These are phyloP conservation scores for Pneumocystis murina DNA, from an alignment of 1,139 yeast genomes.

Conservation along the genomic window DNA sequence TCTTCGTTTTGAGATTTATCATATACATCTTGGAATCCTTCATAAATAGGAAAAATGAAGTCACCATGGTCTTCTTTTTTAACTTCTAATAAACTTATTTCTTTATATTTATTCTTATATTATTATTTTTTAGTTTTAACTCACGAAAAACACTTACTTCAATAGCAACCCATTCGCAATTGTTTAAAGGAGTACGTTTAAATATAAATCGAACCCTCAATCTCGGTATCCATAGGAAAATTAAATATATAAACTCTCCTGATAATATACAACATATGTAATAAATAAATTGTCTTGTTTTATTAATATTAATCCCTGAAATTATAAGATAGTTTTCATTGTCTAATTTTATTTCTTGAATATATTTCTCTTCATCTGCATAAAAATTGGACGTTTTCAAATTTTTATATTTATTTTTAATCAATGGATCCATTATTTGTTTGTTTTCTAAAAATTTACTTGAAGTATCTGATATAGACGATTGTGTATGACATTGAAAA, in stretches of 20 bases:
- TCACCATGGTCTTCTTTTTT: conserved; percentile 43
- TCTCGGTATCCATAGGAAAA: conserved; percentile 75
- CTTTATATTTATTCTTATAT: conserved; percentile 66
- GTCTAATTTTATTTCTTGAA: conserved; percentile 76
- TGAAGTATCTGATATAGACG: conserved; percentile 4
- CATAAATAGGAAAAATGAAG: conserved; percentile 54
- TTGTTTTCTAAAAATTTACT: neutral
- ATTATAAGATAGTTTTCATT: conserved; percentile 88
- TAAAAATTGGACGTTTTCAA: conserved; percentile 2
- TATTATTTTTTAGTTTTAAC: neutral
- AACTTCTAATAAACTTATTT: conserved; percentile 47
- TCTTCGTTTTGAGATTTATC: conserved; percentile 22
- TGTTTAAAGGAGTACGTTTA: conserved; percentile 48
- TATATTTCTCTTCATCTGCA: neutral
- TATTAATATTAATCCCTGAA: conserved; percentile 64
- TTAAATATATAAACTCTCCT: conserved; percentile 54
- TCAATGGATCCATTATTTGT: neutral
- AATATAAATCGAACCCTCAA: conserved; percentile 60
- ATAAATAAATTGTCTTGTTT: conserved; percentile 35
- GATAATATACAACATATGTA: conserved; percentile 43
- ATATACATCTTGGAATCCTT: conserved; percentile 24
- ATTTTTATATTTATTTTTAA: conserved; percentile 2
- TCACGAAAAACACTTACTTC: conserved; percentile 29
- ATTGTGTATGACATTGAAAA: conserved; percentile 6
- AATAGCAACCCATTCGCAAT: conserved; percentile 82